These are phyloP conservation scores for Globisporangium viniferum DNA, from an alignment of 352 stramenopile genomes.

Conservation along the genomic window DNA sequence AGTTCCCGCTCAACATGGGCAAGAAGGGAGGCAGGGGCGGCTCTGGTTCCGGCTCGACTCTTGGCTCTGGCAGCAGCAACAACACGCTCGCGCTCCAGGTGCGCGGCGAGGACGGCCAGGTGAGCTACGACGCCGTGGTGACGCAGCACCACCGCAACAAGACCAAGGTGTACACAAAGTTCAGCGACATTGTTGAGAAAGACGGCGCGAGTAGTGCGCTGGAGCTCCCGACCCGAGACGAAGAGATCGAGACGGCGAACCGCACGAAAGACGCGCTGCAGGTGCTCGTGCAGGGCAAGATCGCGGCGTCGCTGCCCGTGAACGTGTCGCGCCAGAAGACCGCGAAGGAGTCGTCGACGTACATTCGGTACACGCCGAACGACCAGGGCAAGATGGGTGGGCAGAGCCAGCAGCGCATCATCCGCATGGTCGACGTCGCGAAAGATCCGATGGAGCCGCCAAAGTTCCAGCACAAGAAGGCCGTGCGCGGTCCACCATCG, in stretches of 20 bases:
- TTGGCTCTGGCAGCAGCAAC: constrained; percentile 10
- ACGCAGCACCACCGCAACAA: constrained; percentile 95
- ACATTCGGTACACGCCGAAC: constrained; percentile 85
- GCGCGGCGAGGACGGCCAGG: constrained; percentile 84
- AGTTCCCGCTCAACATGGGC: constrained; percentile 96
- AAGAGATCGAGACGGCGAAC: constrained; percentile 65
- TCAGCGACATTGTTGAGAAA: constrained; percentile 92
- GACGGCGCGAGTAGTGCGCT: constrained; percentile 64
- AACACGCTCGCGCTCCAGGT: constrained; percentile 91
- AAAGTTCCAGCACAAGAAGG: constrained; percentile 99
- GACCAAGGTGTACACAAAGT: constrained; percentile 92
- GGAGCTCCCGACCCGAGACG: constrained; percentile 44
- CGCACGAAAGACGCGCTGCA: constrained; percentile 87
- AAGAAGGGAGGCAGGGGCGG: constrained; percentile 63
- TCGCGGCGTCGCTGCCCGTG: constrained; percentile 75
- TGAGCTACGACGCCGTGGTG: constrained; percentile 96
- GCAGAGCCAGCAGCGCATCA: constrained; percentile 91
- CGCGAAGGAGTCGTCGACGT: constrained; percentile 76
- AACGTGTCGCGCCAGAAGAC: constrained; percentile 90
- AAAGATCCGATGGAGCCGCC: constrained; percentile 99
- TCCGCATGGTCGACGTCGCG: constrained; percentile 98
- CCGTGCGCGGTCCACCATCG: constrained; percentile 86
- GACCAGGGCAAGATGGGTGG: constrained; percentile 64
- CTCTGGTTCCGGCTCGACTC: neutral
- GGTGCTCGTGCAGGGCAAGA: constrained; percentile 89